phyloP scores from a whole-genome alignment of 2,329 filamentous ascomycete genomes.

The Lachnellula subtilissima region DNA sequence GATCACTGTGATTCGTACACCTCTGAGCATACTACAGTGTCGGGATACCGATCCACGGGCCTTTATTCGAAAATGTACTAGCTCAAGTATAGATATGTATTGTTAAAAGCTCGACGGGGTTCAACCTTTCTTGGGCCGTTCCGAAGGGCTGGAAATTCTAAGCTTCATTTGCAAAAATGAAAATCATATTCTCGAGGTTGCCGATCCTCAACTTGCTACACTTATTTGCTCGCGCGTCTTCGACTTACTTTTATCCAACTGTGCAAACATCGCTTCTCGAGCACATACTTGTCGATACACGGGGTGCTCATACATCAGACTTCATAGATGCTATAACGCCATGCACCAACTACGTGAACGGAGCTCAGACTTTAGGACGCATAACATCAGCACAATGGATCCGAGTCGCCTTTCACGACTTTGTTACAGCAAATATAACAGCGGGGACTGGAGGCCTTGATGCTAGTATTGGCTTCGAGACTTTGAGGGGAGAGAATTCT shows the following conservation, averaged over 20 bases:
- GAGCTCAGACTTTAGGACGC: constrained; percentile 47
- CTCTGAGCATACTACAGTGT: too few relatives aligned
- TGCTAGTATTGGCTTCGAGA: constrained; percentile 55
- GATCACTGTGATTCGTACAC: too few relatives aligned
- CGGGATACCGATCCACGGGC: too few relatives aligned
- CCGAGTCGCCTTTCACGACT: constrained; percentile 56
- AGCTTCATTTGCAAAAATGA: neutral
- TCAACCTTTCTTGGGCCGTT: too few relatives aligned
- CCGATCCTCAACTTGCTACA: neutral
- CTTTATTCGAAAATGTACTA: too few relatives aligned
- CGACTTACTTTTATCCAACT: constrained; percentile 19
- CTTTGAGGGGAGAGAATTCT: constrained; percentile 49
- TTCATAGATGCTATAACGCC: constrained; percentile 54
- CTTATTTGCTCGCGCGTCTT: neutral
- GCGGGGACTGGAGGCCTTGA: constrained; percentile 51
- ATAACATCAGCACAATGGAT: constrained; percentile 57
- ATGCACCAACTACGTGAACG: constrained; percentile 48
- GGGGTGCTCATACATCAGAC: constrained; percentile 17
- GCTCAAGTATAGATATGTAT: too few relatives aligned
- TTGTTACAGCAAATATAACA: constrained; percentile 47
- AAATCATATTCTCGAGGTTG: neutral
- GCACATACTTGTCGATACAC: constrained; percentile 20
- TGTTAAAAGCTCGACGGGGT: too few relatives aligned
- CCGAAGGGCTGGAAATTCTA: neutral
- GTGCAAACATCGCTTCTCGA: constrained; percentile 18